Evolutionary conservation across 257 asterid genomes (phyloP), one percentile per base, ranked within the genome.

Genomic region (Euphrasia confusa): DNA sequence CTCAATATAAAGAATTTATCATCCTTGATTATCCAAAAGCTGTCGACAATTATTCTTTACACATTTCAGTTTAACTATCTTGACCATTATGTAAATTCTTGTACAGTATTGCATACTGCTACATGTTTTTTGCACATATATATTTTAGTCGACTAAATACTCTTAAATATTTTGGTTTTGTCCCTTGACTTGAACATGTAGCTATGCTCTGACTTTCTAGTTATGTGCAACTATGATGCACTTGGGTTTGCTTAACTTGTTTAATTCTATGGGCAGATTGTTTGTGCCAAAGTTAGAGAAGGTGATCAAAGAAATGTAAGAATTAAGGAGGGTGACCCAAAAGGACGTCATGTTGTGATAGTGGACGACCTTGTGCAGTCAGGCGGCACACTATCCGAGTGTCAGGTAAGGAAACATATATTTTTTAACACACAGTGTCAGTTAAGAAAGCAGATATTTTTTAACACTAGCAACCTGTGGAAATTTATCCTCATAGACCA

Each of bases 321-420:
- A 70, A 61, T 91, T 48, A 91, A 88, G 82, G 98, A 91, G 74
- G 98, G 98, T 42, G 85, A 88, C 11, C 90, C 96, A 14, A 78
- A 79, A 60, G 95, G 95, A 60, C 96, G 86, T 30, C 98, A 91
- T 56, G 96, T 91, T 63, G 96, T 91, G 85, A 91, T 91, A 73
- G 98, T 91, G 68, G 98, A 91, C 65, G 98, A 91, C 75, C 96
- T 91, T 64, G 98, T 91, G 39, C 98, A 91, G 79, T 91, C 98
- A 58, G 98, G 98, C 45, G 91, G 98, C 79, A 88, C 98, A 12
- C 75, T 91, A 39, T 49, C 73, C 49, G 95, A 91, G 76, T 91
- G 98, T 68, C 98, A 91, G 92, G 96, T 88, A 37, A 76, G 75
- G 67, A 54, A 44, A 56, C 5, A 11, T 11, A 37, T 2, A 30